Evolutionary conservation across 345 rosid species (phyloP).

Genomic region (Jatropha curcas): DNA sequence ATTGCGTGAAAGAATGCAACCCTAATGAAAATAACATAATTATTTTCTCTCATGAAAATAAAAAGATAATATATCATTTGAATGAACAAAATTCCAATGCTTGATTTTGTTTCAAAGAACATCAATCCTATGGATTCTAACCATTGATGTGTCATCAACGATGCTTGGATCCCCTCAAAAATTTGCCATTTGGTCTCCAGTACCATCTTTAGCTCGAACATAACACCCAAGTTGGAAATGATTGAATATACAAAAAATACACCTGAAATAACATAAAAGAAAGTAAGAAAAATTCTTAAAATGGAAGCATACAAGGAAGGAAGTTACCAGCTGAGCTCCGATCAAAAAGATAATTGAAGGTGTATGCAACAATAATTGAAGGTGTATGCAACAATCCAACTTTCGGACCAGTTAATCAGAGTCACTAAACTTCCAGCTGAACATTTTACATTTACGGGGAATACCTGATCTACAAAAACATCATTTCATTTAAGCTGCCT

Average conservation of each 20-base stretch:
- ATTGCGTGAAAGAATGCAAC: too few relatives aligned
- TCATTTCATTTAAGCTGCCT: too few relatives aligned
- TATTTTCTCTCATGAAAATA: neutral
- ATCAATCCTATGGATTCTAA: neutral
- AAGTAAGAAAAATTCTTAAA: neutral
- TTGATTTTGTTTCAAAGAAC: too few relatives aligned
- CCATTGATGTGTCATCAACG: neutral
- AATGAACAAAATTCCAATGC: neutral
- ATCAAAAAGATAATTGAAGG: constrained; percentile 40
- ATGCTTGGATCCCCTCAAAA: constrained; percentile 17
- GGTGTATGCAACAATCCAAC: constrained; percentile 45
- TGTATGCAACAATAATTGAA: too few relatives aligned
- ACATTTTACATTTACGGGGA: constrained; percentile 51
- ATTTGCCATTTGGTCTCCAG: constrained; percentile 20
- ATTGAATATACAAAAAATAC: neutral
- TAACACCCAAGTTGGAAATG: neutral
- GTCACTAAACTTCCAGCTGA: constrained; percentile 47
- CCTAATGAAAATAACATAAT: too few relatives aligned
- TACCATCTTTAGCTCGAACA: constrained; percentile 12
- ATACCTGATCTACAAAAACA: constrained; percentile 28
- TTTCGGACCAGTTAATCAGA: constrained; percentile 38
- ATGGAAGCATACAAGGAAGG: neutral
- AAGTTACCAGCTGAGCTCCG: constrained; percentile 41
- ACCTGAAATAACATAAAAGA: neutral
- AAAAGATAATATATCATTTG: neutral